A percentile compares a stretch with the other conserved stretches of the same genome.
Conservation (phyloP, 768 basidiomycete genomes). For the Guyanaporus albipodus region DNA sequence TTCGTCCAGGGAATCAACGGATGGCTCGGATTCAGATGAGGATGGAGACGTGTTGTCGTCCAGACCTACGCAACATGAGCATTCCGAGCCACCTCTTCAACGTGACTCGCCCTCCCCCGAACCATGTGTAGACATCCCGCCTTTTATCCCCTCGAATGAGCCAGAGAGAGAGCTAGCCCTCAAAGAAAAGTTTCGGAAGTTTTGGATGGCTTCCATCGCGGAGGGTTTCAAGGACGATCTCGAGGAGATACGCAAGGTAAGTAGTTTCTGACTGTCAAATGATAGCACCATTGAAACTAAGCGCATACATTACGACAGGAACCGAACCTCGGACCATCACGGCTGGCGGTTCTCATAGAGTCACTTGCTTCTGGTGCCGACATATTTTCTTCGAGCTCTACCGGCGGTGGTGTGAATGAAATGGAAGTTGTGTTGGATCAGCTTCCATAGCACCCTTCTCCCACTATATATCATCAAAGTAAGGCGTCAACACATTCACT, state of each 20-base stretch:
- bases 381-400: constrained; percentile 51
- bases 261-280: constrained; percentile 6
- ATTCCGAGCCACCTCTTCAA: constrained; percentile 1
- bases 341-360: constrained; percentile 73
- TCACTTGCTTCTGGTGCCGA: constrained; percentile 78
- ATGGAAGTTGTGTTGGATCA: constrained; percentile 68
- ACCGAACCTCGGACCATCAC: constrained; percentile 62
- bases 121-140: constrained; percentile 39
- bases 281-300: neutral
- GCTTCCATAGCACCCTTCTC: constrained; percentile 4
- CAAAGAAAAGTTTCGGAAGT: constrained; percentile 70
- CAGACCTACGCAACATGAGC: neutral
- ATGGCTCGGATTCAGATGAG: constrained; percentile 2
- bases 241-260: constrained; percentile 77
- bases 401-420: constrained; percentile 47
- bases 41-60: neutral
- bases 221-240: constrained; percentile 82
- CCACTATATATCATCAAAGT: too few species aligned
- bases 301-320: constrained; percentile 37
- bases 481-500: too few species aligned
- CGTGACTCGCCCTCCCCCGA: constrained; percentile 27
- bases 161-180: constrained; percentile 47
- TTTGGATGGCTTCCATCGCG: constrained; percentile 83
- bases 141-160: constrained; percentile 48
- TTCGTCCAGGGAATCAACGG: constrained; percentile 15